Conservation (phyloP, 2,329 filamentous ascomycete species). For the Penicillium thymicola region DNA sequence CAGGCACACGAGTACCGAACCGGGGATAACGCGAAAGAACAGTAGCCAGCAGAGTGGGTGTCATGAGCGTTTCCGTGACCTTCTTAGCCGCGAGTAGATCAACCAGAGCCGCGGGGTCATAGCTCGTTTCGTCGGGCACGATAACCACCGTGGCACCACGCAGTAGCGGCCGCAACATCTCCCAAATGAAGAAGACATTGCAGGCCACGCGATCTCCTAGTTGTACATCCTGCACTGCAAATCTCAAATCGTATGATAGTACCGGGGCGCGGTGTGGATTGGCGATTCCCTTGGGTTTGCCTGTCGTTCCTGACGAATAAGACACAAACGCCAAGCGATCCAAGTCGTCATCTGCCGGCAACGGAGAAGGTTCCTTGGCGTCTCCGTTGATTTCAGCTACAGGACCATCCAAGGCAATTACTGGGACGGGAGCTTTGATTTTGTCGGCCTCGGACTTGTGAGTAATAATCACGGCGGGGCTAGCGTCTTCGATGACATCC, state of each 20-base stretch:
- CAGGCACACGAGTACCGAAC: conserved; percentile 60
- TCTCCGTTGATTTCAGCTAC: conserved; percentile 33
- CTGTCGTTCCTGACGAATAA: conserved; percentile 75
- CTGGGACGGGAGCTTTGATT: conserved; percentile 58
- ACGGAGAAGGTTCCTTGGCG: conserved; percentile 46
- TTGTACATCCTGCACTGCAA: conserved; percentile 64
- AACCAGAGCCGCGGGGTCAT: conserved; percentile 71
- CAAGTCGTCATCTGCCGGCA: conserved; percentile 64
- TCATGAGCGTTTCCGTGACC: conserved; percentile 80
- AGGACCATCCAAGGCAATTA: conserved; percentile 62
- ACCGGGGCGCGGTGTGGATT: conserved; percentile 74
- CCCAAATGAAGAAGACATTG: conserved; percentile 86
- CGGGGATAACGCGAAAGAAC: conserved; percentile 67
- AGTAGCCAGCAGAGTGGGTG: conserved; percentile 72
- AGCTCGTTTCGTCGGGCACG: conserved; percentile 72
- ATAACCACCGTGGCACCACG: conserved; percentile 73
- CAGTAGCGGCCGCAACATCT: conserved; percentile 72
- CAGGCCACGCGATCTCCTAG: conserved; percentile 78
- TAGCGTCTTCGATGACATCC: conserved; percentile 73
- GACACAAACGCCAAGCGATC: conserved; percentile 76
- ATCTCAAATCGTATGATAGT: conserved; percentile 70
- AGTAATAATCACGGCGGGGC: conserved; percentile 68
- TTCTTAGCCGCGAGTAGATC: conserved; percentile 63
- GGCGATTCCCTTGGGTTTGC: conserved; percentile 76
- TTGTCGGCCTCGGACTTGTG: conserved; percentile 62